Evolutionary conservation across 2,329 filamentous ascomycete genomes (phyloP).

Genomic region (Colletotrichum destructivum): DNA sequence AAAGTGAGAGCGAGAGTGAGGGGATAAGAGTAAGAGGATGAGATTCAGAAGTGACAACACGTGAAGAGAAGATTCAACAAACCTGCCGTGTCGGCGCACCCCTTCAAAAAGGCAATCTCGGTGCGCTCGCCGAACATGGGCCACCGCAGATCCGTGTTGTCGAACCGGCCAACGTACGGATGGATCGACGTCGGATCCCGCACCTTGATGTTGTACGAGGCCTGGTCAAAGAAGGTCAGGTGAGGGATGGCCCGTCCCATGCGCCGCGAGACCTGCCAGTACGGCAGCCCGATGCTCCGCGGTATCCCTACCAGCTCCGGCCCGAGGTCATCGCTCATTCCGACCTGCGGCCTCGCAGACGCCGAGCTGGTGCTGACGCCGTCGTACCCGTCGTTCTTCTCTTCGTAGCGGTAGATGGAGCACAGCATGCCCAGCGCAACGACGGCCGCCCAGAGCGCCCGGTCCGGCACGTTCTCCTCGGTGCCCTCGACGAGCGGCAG

Average conservation of each 20-base stretch:
- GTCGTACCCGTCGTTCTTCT: constrained; percentile 66
- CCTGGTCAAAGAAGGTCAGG: constrained; percentile 67
- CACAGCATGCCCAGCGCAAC: constrained; percentile 68
- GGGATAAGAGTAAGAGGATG: too few species aligned
- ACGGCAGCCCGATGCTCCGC: constrained; percentile 63
- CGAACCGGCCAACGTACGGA: constrained; percentile 66
- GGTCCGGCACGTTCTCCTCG: constrained; percentile 64
- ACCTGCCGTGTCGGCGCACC: constrained; percentile 63
- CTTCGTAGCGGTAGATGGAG: constrained; percentile 68
- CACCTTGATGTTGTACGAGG: constrained; percentile 67
- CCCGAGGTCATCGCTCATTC: constrained; percentile 66
- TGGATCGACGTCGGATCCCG: constrained; percentile 63
- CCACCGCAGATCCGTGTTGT: constrained; percentile 69
- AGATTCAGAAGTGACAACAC: too few species aligned
- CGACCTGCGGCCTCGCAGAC: constrained; percentile 54
- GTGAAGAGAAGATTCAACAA: constrained; percentile 6
- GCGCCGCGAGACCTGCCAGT: constrained; percentile 64
- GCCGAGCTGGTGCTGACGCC: constrained; percentile 57
- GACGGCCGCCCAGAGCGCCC: constrained; percentile 67
- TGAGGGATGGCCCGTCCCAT: constrained; percentile 68
- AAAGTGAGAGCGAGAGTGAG: too few species aligned
- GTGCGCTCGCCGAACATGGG: constrained; percentile 67
- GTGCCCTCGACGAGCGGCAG: constrained; percentile 65
- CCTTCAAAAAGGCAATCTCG: constrained; percentile 67
- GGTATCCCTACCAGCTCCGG: constrained; percentile 66